Evolutionary conservation across 257 asterid genomes (phyloP).

Genomic region (Perilla frutescens): DNA sequence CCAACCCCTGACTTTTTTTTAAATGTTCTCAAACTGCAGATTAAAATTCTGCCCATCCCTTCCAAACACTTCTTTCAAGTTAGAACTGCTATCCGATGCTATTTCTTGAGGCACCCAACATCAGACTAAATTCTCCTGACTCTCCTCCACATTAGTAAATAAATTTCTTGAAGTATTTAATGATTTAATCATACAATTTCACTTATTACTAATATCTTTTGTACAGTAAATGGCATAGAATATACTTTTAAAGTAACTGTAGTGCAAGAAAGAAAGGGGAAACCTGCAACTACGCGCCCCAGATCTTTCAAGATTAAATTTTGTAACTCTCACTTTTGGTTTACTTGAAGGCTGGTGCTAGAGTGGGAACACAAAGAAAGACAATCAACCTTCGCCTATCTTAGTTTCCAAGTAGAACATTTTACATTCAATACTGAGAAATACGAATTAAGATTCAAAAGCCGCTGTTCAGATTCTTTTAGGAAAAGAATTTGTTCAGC

Average conservation of each 20-base stretch:
- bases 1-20: no score
- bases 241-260: no score
- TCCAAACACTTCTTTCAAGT: not conserved
- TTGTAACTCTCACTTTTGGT: not conserved
- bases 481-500: not conserved
- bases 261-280: no score
- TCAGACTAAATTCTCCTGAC: not conserved
- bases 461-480: not conserved
- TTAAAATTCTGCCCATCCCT: not conserved
- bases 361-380: not conserved
- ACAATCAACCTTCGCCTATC: not conserved
- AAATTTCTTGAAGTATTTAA: not conserved
- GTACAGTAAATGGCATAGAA: no score
- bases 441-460: not conserved
- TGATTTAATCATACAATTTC: not conserved
- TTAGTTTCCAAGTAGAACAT: not conserved
- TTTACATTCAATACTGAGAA: not conserved
- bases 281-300: no score
- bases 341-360: not conserved
- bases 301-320: no score
- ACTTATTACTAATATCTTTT: not conserved
- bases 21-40: no score
- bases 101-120: not conserved
- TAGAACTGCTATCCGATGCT: not conserved
- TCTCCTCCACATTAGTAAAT: not conserved